Base-by-base conservation (phyloP, 108 stramenopile genomes). In the Nannochloropsis oceanica region DNA sequence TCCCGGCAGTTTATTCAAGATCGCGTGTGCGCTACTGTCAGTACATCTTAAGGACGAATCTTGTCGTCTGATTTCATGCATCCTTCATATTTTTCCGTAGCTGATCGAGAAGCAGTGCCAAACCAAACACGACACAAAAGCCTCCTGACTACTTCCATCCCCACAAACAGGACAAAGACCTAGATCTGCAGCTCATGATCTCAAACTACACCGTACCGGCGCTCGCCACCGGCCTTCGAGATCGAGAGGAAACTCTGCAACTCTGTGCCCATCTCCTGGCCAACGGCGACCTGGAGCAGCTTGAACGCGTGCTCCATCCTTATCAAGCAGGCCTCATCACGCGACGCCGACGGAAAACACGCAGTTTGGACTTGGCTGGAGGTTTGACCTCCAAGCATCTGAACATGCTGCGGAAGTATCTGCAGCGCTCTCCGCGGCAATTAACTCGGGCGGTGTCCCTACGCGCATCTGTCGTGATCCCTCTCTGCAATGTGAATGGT, bases 231-330 rank as follows among this genome's bases (percentile, higher is more conserved):
- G 97, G 96, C 42, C 89, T 98, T 13, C 87, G 97, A 80, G 97
- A 98, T 89, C 91, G 97, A 25, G 97, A 98, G 85, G 94, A 95
- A 81, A 92, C 94, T 8, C 90, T 98, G 44, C 97, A 98, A 87
- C 88, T 90, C 12, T 93, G 93, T 79, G 95, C 97, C 5, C 82
- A 91, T 20, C 91, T 96, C 13, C 89, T 95, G 8, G 90, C 94
- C 18, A 80, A 94, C 82, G 90, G 93, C 25, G 86, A 95, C 27
- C 84, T 93, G 42, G 90, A 93, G 22, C 91, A 89, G 46, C 84
- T 97, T 9, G 83, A 92, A 8, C 84, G 90, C 27, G 90, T 94
- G n/a, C 91, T 97, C 26, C 84, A 87, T 0, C 93, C 94, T 26
- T 96, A 93, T 90, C 92, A 96, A 85, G 92, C 90, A 27, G 79